Conservation (phyloP, 768 basidiomycete species). For the Pleurotus giganteus region DNA sequence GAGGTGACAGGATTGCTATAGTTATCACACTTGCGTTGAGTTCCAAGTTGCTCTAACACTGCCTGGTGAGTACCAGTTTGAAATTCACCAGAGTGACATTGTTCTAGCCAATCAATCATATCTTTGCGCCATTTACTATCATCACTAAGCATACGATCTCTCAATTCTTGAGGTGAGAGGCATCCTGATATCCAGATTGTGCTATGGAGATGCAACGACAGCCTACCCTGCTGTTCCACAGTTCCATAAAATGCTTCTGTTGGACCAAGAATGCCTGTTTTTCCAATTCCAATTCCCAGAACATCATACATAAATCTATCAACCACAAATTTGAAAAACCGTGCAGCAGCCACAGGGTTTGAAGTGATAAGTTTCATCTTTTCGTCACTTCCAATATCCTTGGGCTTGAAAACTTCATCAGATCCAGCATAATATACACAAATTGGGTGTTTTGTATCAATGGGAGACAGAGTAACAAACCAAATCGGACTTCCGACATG, state of each 20-base stretch:
- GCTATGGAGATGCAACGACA: constrained; percentile 28
- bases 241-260: constrained; percentile 26
- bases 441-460: neutral
- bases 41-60: neutral
- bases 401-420: constrained; percentile 14
- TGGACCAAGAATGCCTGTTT: constrained; percentile 17
- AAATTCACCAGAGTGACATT: constrained; percentile 15
- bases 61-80: neutral
- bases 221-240: constrained; percentile 29
- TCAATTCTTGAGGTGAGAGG: constrained; percentile 29
- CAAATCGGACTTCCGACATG: constrained; percentile 19
- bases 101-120: constrained; percentile 8
- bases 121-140: constrained; percentile 14
- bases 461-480: constrained; percentile 4
- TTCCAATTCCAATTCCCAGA: constrained; percentile 12
- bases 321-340: constrained; percentile 31
- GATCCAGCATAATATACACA: constrained; percentile 22
- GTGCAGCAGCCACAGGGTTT: constrained; percentile 29
- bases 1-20: too few relatives aligned
- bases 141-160: constrained; percentile 20
- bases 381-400: constrained; percentile 13
- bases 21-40: too few relatives aligned
- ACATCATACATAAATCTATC: constrained; percentile 23
- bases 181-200: constrained; percentile 27
- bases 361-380: constrained; percentile 10